Evolutionary conservation across 345 rosid genomes (phyloP).

Genomic region (Heritiera littoralis): DNA sequence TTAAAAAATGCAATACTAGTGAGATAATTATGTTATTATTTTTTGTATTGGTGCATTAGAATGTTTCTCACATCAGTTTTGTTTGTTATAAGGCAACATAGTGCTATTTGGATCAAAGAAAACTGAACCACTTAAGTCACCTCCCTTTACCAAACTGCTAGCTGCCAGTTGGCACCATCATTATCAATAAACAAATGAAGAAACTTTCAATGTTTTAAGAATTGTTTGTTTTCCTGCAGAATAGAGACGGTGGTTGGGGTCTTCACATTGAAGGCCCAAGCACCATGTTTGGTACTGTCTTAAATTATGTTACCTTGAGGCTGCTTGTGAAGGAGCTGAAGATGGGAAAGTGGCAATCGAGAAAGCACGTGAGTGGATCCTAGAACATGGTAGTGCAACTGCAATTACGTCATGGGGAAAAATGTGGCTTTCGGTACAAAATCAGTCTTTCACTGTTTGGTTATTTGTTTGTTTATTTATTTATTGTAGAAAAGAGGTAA

Average conservation of each 20-base stretch:
- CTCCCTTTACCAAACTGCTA: neutral
- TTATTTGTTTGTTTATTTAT: conserved; percentile 4
- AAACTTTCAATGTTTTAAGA: neutral
- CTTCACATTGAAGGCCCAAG: conserved; percentile 96
- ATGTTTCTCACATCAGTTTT: conserved; percentile 5
- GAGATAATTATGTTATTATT: neutral
- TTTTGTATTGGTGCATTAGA: neutral
- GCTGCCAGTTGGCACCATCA: neutral
- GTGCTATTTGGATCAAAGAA: neutral
- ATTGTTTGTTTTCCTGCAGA: conserved; percentile 47
- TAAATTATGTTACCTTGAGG: conserved; percentile 81
- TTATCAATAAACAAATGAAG: neutral
- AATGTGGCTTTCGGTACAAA: conserved; percentile 95
- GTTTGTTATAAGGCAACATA: neutral
- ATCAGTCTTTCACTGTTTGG: conserved; percentile 25
- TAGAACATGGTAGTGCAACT: conserved; percentile 92
- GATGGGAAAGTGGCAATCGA: conserved; percentile 77
- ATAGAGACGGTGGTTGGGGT: conserved; percentile 97
- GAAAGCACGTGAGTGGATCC: conserved; percentile 82
- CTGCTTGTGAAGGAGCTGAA: conserved; percentile 88
- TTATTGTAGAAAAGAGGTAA: neutral
- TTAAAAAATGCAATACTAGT: neutral
- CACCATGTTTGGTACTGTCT: conserved; percentile 93
- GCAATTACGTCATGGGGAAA: conserved; percentile 91
- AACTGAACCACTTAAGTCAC: conserved; percentile 7